These are phyloP conservation scores for Gymnopus androsaceus DNA, from an alignment of 1,284 basidiomycete genomes.

Conservation along the genomic window DNA sequence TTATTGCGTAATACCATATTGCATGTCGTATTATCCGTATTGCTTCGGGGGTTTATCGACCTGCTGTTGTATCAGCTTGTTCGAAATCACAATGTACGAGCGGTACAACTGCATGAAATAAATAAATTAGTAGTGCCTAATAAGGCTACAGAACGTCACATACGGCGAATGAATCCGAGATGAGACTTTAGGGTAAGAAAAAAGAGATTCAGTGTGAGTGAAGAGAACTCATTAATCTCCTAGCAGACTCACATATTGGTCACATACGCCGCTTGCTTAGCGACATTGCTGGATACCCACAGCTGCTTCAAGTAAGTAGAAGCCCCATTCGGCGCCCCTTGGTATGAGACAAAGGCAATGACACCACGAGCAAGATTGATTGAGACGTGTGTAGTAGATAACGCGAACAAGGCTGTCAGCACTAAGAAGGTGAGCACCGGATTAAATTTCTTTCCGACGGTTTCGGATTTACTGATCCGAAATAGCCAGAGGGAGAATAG, in stretches of 20 bases:
- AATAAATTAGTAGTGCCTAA: not conserved
- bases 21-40: not conserved
- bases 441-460: not conserved
- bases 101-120: not conserved
- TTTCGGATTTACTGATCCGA: not conserved
- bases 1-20: not conserved
- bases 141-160: too few species aligned
- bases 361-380: not conserved
- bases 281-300: not conserved
- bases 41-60: too few species aligned
- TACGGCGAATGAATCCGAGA: slow-evolving; percentile 4
- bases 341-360: slow-evolving; percentile 1
- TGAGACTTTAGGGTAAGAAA: not conserved
- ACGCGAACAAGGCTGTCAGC: not conserved
- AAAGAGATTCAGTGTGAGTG: not conserved
- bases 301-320: not conserved
- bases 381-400: not conserved
- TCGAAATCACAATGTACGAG: not conserved
- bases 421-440: not conserved
- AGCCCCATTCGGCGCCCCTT: not conserved
- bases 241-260: not conserved
- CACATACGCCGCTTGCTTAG: slow-evolving; percentile 3
- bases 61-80: too few species aligned
- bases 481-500: not conserved
- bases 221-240: not conserved